Base-by-base conservation (phyloP, 306 rosid species). In the Rubus idaeus region DNA sequence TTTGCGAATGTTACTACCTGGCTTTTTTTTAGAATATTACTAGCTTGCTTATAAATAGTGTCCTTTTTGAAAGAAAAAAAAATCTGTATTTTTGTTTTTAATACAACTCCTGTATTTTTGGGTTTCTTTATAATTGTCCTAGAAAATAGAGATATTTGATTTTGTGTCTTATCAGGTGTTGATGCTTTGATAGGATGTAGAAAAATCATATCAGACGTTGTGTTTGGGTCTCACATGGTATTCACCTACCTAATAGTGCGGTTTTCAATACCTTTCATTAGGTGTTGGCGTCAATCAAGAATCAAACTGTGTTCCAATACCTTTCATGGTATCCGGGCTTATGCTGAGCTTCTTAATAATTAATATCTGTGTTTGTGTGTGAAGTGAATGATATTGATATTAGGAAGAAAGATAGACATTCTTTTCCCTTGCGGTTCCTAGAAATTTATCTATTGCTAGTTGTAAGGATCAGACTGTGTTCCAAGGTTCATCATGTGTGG, bases 211-310 rank as follows among this genome's bases (percentile, higher is more conserved):
- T 21, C 5, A 21, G 52, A 6, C 41, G 16, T 71, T 50, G 5
- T 71, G 5, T 4, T 18, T 18, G 63, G 30, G 11, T 70, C 6
- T 20, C 55, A 50, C 58, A 50, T 50, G 30, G 61, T 55, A 21
- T 71, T 71, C 10, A 71, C 10, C 11, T 71, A 18, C 49, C 75
- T 52, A 53, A 55, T 55, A 12, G 52, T 72, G 50, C 7, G 21
- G 26, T 55, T 17, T 55, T 39, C 8, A n/a, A 51, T 14, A 71
- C 11, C 42, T 60, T 60, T 72, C 51, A 37, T n/a, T 37, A 18
- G 61, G 75, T 70, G 74, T 70, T 50, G 1, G 35, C 35, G 1
- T 30, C 35, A 30, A 30, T 30, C 35, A 30, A 30, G 35, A 2
- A 30, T 30, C 35, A 1, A 2, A 30, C 35, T 30, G 35, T 30